These are phyloP conservation scores for Colletotrichum sidae DNA, from an alignment of 2,329 filamentous ascomycete species.

Conservation along the genomic window DNA sequence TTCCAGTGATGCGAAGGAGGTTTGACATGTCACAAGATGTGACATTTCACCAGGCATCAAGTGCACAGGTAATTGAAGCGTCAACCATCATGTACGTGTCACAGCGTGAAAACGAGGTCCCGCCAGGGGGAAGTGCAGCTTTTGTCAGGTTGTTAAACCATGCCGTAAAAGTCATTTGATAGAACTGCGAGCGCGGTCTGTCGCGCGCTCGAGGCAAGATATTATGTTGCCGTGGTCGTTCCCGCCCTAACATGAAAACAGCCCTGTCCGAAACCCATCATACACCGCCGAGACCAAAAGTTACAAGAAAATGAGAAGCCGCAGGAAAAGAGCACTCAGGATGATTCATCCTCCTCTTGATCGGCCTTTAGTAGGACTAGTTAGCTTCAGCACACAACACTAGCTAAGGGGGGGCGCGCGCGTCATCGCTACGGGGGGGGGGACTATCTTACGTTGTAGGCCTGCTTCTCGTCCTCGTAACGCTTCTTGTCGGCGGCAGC, in stretches of 20 bases:
- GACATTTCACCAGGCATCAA: too few species aligned
- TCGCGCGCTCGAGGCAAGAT: too few species aligned
- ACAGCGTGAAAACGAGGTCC: too few species aligned
- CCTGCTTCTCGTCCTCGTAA: conserved; percentile 97
- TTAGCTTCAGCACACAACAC: conserved; percentile 43
- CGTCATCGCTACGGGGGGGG: not conserved
- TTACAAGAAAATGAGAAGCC: conserved; percentile 37
- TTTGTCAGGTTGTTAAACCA: too few species aligned
- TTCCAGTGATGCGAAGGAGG: too few species aligned
- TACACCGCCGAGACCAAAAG: conserved; percentile 53
- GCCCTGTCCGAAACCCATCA: conserved; percentile 50
- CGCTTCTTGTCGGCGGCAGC: conserved; percentile 98
- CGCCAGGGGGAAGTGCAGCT: too few species aligned
- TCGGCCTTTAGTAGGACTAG: conserved; percentile 59
- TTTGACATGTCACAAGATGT: too few species aligned
- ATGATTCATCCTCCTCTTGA: conserved; percentile 66
- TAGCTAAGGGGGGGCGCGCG: not conserved
- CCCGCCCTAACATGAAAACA: conserved; percentile 29
- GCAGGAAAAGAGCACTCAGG: conserved; percentile 44
- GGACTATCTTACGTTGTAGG: conserved; percentile 79
- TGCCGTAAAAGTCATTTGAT: too few species aligned
- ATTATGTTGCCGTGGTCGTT: not conserved
- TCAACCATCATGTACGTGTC: too few species aligned
- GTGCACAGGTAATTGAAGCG: too few species aligned
- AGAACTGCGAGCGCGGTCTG: too few species aligned